Base-by-base conservation (phyloP, 2,329 filamentous ascomycete species). In the Stagonosporopsis tanaceti region DNA sequence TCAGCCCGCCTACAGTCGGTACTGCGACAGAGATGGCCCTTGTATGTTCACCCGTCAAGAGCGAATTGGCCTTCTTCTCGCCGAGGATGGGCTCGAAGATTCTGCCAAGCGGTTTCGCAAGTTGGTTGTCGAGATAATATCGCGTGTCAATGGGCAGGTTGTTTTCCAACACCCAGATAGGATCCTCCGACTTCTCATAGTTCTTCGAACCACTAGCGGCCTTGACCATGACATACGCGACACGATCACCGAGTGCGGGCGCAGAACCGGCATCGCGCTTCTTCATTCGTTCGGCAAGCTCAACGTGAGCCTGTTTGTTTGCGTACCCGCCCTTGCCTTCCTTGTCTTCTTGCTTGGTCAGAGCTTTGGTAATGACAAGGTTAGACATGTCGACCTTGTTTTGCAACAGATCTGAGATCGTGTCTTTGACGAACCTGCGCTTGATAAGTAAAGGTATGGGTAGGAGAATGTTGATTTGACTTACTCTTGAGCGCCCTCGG, bases 361-460 rank as follows among this genome's bases (percentile, higher is more conserved):
- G 84, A 0, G 95, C 95, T 79, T 99, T 99, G 27, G 95, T 99
- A 72, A 99, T 99, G 75, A 99, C 96, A 17, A 99, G 88, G 77
- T 99, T 98, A 35, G 94, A 97, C 91, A 99, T 96, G 79, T 99
- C 95, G 68, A 99, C 84, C 77, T 96, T 97, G 82, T 99, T 99
- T 74, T 98, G 95, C 37, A 99, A 82, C 17, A 99, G 84, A 73
- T 97, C 93, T 8, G 95, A 91, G 72, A 99, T 99, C 41, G 90
- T 97, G 62, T 95, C 87, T 78, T 97, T 98, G 78, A 99, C 95
- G 70, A 97, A 98, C 63, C 93, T 96, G 69, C 32, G 6, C 48
- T 38, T 4, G 39, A 32, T 53, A 22, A 59, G 46, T n/a, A 11
- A 28, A 5, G 11, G 1, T 11, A 6, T 3, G 4, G 14, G 6